phyloP scores from a whole-genome alignment of 345 rosid species.

The Anacardium occidentale region DNA sequence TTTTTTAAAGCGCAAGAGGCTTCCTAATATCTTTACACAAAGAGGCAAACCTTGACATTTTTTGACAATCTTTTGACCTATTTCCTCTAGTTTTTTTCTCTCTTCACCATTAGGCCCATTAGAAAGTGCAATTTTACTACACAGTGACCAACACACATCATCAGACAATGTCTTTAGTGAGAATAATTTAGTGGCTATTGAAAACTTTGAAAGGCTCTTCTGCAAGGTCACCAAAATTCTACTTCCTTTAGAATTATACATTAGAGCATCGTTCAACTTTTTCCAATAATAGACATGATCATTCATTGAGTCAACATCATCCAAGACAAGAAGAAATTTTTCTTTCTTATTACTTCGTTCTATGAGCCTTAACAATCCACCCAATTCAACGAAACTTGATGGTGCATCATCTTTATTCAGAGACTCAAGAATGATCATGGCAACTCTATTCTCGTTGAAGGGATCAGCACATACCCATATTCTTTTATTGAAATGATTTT shows the following conservation, averaged over 20 bases:
- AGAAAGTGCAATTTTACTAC: not conserved
- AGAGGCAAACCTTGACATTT: slow-evolving; percentile 23
- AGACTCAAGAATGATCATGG: slow-evolving; percentile 17
- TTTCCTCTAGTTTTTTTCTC: not conserved
- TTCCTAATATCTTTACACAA: not conserved
- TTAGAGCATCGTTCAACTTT: not conserved
- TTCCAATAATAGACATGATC: slow-evolving; percentile 6
- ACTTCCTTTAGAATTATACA: slow-evolving; percentile 8
- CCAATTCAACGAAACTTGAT: not conserved
- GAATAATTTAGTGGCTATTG: not conserved
- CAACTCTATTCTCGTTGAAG: not conserved
- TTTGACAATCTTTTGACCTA: slow-evolving; percentile 11
- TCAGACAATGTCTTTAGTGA: not conserved
- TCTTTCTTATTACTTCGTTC: not conserved
- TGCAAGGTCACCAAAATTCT: slow-evolving; percentile 18
- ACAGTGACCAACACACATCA: not conserved
- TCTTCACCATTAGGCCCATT: not conserved
- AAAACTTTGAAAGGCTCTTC: no score
- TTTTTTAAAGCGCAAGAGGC: not conserved
- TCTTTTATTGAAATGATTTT: not conserved
- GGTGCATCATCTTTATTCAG: slow-evolving; percentile 1
- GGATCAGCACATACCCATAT: not conserved
- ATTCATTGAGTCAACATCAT: not conserved
- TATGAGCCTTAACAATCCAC: not conserved
- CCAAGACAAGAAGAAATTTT: not conserved